Base-by-base conservation (phyloP, 331 rosid species). In the Prunus yedoensis region DNA sequence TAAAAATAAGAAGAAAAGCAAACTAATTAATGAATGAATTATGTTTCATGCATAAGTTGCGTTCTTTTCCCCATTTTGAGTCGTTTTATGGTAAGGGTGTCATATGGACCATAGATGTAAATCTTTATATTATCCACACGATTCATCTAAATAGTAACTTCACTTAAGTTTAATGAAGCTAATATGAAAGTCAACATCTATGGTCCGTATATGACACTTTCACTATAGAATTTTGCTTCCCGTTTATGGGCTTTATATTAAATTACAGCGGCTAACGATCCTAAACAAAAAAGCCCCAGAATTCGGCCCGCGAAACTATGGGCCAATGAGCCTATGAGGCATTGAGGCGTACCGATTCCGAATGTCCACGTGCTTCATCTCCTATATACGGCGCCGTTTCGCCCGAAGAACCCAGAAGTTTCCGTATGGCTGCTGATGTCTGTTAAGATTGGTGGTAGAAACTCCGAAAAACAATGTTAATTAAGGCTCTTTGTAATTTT, bases 321-420 rank as follows among this genome's bases (percentile, higher is more conserved):
- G 9, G 25, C 58, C 52, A 12, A 47, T 0, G 12, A 47, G 17
- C 14, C 58, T 10, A 18, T 2, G 18, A 1, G 16, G 58, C 58
- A 52, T 0, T 52, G 58, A 6, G 58, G 58, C 58, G 23, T 10
- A 1, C n/a, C 21, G 57, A 6, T 21, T 17, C 21, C 1, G 57
- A 12, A 7, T 3, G 15, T 9, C 60, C 60, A 54, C 62, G 30
- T 57, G 62, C 62, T 32, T 5, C 12, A 0, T 13, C 5, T 4
- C 23, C 20, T 17, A 21, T 6, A 28, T 0, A 70, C 77, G 81
- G 25, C 76, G 66, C 41, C 76, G 66, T 78, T 49, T 61, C 3
- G 3, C 20, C 6, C 27, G 58, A n/a, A 35, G 23, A 61, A 47
- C 35, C 76, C 16, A 21, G 77, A 70, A 77, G 23, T 15, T 38